Base-by-base conservation (phyloP, 495 filamentous ascomycete genomes). In the Xylaria flabelliformis region DNA sequence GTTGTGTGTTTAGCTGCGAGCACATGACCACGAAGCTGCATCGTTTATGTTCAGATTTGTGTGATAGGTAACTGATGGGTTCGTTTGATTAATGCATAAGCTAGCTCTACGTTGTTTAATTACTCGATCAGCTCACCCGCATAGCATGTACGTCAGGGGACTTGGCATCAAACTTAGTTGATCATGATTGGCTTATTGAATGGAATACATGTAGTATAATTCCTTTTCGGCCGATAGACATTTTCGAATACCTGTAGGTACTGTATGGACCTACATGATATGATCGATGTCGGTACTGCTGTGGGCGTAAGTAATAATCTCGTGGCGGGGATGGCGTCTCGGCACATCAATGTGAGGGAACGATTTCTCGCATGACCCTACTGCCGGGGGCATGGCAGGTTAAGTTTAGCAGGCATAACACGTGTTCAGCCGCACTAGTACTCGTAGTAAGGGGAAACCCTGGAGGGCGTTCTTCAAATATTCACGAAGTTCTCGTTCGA, bases 371-470 rank as follows among this genome's bases (percentile, higher is more conserved):
- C 58, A 39, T 21, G 21, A 39, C 58, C 58, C 58, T 61, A 12
- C 21, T 59, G 55, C 32, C 13, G 26, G 53, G 53, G 53, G 53
- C 13, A 34, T 36, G 0, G 56, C 26, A 34, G 12, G 55, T 7
- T 32, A 64, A 17, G 32, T 55, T 50, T 19, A 64, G 55, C 44
- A 51, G 29, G 59, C 36, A 56, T 64, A 58, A 63, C 55, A 56
- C 59, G 65, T 67, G 65, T 41, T 56, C 65, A 67, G 65, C 65
- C 65, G 65, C 65, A 67, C 29, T 21, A 50, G 34, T 42, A 8
- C 7, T 6, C 3, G 3, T 36, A 42, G 39, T 42, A 42, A 34
- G 19, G 36, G 29, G 19, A 34, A 19, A 53, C 64, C 64, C 48
- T 41, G 48, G 50, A 56, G 44, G 46, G 19, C 48, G 59, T 8